A percentile compares a stretch with the other conserved stretches of the same genome.
Conservation (phyloP, 352 stramenopile genomes). For the Phytopythium ostracodes region DNA sequence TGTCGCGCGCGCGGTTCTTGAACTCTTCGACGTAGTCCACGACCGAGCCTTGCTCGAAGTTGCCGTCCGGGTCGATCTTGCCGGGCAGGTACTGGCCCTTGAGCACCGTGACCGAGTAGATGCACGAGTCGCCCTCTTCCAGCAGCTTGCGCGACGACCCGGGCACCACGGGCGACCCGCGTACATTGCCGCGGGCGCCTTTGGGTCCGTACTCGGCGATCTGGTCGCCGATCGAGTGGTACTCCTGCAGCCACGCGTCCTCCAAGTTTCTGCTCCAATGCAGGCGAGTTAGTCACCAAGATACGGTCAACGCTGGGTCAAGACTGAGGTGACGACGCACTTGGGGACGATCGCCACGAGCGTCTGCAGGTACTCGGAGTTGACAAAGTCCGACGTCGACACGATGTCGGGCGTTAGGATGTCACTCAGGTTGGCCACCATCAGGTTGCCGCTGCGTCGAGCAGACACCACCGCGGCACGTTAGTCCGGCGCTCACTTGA, state of each 20-base stretch:
- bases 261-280: slow-evolving; percentile 55
- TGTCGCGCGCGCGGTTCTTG: slow-evolving; percentile 91
- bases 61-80: slow-evolving; percentile 81
- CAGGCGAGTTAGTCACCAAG: not conserved
- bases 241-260: slow-evolving; percentile 86
- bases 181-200: slow-evolving; percentile 86
- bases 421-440: slow-evolving; percentile 94
- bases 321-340: slow-evolving; percentile 8
- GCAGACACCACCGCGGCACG: not conserved
- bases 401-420: slow-evolving; percentile 90
- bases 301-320: too few relatives aligned
- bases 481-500: not conserved
- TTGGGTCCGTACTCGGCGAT: slow-evolving; percentile 90
- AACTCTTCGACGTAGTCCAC: slow-evolving; percentile 95
- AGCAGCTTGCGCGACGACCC: slow-evolving; percentile 89
- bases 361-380: slow-evolving; percentile 97
- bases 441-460: slow-evolving; percentile 84
- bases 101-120: slow-evolving; percentile 96
- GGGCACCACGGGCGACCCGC: slow-evolving; percentile 95
- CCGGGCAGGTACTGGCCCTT: slow-evolving; percentile 91
- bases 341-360: slow-evolving; percentile 95
- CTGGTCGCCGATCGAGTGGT: slow-evolving; percentile 84
- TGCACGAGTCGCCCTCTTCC: slow-evolving; percentile 89
- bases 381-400: slow-evolving; percentile 88
- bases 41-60: slow-evolving; percentile 90